Percentiles rank a stretch among this genome's conserved stretches.
Evolutionary conservation across 208 protist species (phyloP).

Genomic region (Leishmania aethiopica): DNA sequence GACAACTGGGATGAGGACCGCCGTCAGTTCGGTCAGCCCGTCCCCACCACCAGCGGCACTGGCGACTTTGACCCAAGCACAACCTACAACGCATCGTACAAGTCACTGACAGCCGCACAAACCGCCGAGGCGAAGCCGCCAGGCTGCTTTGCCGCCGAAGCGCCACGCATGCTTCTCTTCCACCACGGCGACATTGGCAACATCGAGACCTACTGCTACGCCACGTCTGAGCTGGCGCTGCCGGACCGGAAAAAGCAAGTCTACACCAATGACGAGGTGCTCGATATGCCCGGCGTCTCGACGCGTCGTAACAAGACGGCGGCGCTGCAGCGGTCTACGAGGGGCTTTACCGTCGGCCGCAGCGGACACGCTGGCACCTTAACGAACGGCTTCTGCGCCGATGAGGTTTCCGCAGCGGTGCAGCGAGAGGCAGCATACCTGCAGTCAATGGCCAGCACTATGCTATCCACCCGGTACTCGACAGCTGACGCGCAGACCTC

Average conservation of each 20-base stretch:
- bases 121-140: conserved; percentile 49
- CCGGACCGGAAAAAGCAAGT: conserved; percentile 40
- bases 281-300: conserved; percentile 70
- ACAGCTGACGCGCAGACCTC: neutral
- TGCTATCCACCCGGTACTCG: conserved; percentile 4
- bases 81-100: conserved; percentile 65
- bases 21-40: conserved; percentile 28
- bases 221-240: conserved; percentile 72
- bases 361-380: neutral
- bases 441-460: conserved; percentile 29
- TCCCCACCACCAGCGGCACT: conserved; percentile 12
- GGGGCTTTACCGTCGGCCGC: conserved; percentile 14
- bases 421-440: conserved; percentile 23
- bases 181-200: conserved; percentile 80
- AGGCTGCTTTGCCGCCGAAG: conserved; percentile 61
- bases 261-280: conserved; percentile 61
- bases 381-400: neutral
- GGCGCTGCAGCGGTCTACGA: conserved; percentile 44
- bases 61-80: conserved; percentile 36
- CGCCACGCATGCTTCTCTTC: conserved; percentile 76
- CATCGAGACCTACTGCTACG: conserved; percentile 50
- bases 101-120: conserved; percentile 38
- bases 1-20: conserved; percentile 92
- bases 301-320: conserved; percentile 27
- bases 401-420: conserved; percentile 17